phyloP scores from a whole-genome alignment of 352 stramenopile species.

The Pythium chondricola region DNA sequence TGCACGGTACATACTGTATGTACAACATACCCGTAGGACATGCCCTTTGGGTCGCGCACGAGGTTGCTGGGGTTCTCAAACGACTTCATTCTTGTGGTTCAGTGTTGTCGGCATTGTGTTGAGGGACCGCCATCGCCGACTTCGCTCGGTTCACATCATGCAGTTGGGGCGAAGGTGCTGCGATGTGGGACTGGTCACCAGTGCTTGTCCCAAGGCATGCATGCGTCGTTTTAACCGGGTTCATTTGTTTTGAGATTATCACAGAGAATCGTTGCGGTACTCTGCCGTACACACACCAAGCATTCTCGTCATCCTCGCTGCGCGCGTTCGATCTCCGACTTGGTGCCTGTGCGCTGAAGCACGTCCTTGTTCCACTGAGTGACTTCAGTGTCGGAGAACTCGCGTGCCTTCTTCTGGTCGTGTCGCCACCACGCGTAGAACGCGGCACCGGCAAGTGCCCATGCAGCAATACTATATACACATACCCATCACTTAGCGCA shows the following conservation, averaged over 20 bases:
- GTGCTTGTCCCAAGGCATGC: no score
- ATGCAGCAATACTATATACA: constrained; percentile 40
- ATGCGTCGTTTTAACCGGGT: no score
- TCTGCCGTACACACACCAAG: no score
- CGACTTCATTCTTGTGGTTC: no score
- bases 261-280: no score
- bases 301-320: no score
- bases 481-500: constrained; percentile 2
- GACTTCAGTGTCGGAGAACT: constrained; percentile 40
- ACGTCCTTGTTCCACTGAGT: constrained; percentile 54
- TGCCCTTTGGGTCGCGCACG: constrained; percentile 13
- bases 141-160: no score
- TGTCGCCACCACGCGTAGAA: constrained; percentile 46
- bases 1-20: background rate
- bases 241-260: no score
- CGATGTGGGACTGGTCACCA: no score
- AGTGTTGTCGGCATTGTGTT: no score
- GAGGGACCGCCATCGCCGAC: no score
- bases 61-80: constrained; percentile 22
- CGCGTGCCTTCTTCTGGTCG: constrained; percentile 47
- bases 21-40: constrained; percentile 17
- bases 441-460: constrained; percentile 35
- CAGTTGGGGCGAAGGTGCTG: no score
- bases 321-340: constrained; percentile 21
- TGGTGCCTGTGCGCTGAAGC: constrained; percentile 30